phyloP scores from a whole-genome alignment of 352 stramenopile species.

The Globisporangium okanoganense region DNA sequence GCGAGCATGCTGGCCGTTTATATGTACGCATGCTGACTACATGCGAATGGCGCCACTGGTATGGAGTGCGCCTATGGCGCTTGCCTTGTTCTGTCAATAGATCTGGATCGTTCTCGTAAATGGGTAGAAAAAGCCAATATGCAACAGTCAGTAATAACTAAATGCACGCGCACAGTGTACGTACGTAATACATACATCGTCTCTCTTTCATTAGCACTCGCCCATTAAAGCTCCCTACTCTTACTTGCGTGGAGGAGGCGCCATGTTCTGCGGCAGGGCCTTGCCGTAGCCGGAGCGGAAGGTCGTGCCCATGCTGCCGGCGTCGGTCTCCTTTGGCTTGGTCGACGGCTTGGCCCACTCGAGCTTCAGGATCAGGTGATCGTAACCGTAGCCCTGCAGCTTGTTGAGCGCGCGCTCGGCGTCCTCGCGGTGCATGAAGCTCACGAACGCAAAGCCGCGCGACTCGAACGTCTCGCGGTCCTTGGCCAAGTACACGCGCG shows the following conservation, averaged over 20 bases:
- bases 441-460: constrained; percentile 98
- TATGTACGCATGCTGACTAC: neutral
- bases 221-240: neutral
- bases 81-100: neutral
- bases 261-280: constrained; percentile 82
- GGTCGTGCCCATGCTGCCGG: constrained; percentile 79
- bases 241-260: constrained; percentile 78
- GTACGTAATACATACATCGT: constrained; percentile 8
- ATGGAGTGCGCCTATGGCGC: neutral
- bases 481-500: constrained; percentile 97
- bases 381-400: constrained; percentile 97
- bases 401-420: constrained; percentile 96
- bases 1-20: neutral
- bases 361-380: constrained; percentile 99
- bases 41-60: neutral
- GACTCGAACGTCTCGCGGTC: constrained; percentile 97
- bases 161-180: neutral
- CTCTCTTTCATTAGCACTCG: constrained; percentile 1
- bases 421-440: constrained; percentile 96
- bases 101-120: neutral
- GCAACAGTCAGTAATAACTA: neutral
- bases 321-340: constrained; percentile 75
- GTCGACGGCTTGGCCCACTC: constrained; percentile 98
- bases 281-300: constrained; percentile 89
- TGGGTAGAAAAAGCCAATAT: neutral